Base-by-base conservation (phyloP, 192 early-diverging fungal genomes). In the Coemansia sp. region DNA sequence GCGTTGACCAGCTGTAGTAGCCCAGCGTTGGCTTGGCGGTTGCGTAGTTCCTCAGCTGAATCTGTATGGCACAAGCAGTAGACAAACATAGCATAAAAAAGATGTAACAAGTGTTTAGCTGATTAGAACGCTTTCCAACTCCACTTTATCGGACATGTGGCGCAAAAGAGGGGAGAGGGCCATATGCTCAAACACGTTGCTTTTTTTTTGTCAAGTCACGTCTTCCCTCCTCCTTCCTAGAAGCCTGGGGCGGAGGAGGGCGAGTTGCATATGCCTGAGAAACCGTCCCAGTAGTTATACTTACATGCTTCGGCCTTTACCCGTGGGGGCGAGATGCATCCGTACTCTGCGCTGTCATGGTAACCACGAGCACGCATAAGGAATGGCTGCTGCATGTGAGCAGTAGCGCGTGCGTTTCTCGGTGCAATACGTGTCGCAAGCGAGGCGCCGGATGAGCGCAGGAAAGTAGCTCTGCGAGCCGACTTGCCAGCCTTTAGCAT, bases 21-120 rank as follows among this genome's bases (percentile, higher is more conserved):
- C 66, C 91, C 92, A 25, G 94, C 90, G 66, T 95, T 89, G 48
- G 88, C 73, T 50, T 90, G 90, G 62, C 95, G 88, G 83, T 97
- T 97, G 32, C 77, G 76, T 4, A 94, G 78, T 68, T 98, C 92
- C 45, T 86, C 86, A 4, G 80, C 60, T 1, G 79, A 67, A 29
- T 37, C 79, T 77, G 74, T 48, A 29, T 12, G 51, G 14, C 11
- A 23, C 51, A 55, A 31, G 51, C 51, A 55, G 51, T 55, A 65
- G 0, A 38, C 41, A 31, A 55, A 58, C 34, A 36, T 9, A 37
- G 1, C 32, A 46, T 38, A 17, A 58, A 45, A 62, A 12, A 41
- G 15, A 38, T 29, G 57, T 4, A 14, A 23, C 32, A 48, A 64
- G 17, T 17, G 29, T 53, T 53, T 8, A 2, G 25, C 21, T 27